Evolutionary conservation across 345 rosid species (phyloP).

Genomic region (Salix caprea): DNA sequence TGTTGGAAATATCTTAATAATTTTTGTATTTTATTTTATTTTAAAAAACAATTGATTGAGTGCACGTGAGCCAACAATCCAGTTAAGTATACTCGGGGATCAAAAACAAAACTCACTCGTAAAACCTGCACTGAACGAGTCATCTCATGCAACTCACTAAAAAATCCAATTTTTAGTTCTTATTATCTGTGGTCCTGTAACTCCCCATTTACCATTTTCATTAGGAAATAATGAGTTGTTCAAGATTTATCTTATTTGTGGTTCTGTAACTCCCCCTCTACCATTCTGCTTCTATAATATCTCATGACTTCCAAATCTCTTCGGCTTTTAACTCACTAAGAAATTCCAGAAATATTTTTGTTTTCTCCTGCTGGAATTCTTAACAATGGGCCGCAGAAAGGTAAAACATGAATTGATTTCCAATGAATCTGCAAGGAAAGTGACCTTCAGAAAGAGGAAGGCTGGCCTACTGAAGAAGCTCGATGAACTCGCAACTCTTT

Average conservation of each 20-base stretch:
- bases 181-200: background rate
- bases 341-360: background rate
- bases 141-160: no score
- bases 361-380: background rate
- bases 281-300: no score
- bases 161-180: no score
- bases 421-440: conserved; percentile 31
- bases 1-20: no score
- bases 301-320: background rate
- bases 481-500: conserved; percentile 39
- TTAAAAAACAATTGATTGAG: no score
- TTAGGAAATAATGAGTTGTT: background rate
- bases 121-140: no score
- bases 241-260: background rate
- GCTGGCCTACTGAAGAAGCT: conserved; percentile 44
- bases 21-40: no score
- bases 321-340: background rate
- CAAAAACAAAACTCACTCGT: no score
- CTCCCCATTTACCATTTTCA: background rate
- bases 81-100: no score
- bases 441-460: conserved; percentile 37
- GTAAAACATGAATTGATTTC: conserved; percentile 34
- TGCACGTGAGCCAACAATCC: no score
- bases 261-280: no score
- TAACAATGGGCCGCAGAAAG: conserved; percentile 34